These are phyloP conservation scores for Jamesozyma rosinii DNA, from an alignment of 805 yeast species.

Conservation along the genomic window DNA sequence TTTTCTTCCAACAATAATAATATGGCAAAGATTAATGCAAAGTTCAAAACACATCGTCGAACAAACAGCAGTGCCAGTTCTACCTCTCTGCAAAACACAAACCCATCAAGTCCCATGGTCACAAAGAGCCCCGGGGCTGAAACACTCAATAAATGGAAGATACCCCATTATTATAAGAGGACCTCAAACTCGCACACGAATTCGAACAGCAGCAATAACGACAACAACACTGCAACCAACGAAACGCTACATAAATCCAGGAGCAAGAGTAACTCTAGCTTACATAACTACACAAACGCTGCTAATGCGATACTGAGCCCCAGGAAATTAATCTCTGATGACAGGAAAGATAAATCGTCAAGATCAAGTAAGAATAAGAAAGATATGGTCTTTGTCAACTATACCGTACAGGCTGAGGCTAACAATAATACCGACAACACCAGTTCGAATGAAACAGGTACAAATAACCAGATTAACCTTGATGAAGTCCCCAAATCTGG, in stretches of 20 bases:
- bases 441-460: not conserved
- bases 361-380: slow-evolving; percentile 17
- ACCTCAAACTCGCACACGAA: slow-evolving; percentile 3
- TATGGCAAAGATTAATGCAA: slow-evolving; percentile 6
- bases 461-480: not conserved
- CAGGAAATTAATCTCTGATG: slow-evolving; percentile 23
- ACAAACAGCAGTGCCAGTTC: not conserved
- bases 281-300: not conserved
- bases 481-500: not conserved
- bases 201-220: not conserved
- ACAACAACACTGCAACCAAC: not conserved
- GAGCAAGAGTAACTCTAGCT: not conserved
- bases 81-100: not conserved
- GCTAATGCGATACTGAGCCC: slow-evolving; percentile 13
- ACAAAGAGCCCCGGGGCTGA: slow-evolving; percentile 16
- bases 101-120: not conserved
- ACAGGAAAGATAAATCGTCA: slow-evolving; percentile 9
- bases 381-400: slow-evolving; percentile 30
- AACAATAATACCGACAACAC: not conserved
- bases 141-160: slow-evolving; percentile 28
- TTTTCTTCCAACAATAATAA: not conserved
- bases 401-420: slow-evolving; percentile 25
- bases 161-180: slow-evolving; percentile 29
- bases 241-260: not conserved
- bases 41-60: slow-evolving; percentile 2